phyloP scores from a whole-genome alignment of 1,284 basidiomycete genomes.

The Moesziomyces parantarcticus region DNA sequence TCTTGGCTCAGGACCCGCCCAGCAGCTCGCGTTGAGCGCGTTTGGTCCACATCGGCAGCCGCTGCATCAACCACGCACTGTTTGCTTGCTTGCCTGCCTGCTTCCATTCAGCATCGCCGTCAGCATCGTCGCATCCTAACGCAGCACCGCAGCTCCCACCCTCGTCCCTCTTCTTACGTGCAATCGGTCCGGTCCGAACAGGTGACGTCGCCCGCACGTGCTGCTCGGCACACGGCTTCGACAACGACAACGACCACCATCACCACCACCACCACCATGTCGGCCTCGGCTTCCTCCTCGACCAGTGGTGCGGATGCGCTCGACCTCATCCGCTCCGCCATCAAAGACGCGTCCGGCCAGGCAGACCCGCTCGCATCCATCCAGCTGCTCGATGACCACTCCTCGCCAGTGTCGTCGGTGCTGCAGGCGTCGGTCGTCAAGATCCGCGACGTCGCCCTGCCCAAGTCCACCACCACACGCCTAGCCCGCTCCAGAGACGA shows the following conservation, averaged over 20 bases:
- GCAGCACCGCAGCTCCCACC: too few relatives aligned
- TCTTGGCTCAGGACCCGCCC: too few relatives aligned
- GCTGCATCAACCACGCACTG: too few relatives aligned
- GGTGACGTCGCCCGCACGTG: too few relatives aligned
- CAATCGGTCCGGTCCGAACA: too few relatives aligned
- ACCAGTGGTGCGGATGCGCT: constrained; percentile 22
- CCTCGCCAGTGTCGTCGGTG: constrained; percentile 20
- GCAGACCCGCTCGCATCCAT: constrained; percentile 24
- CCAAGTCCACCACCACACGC: constrained; percentile 28
- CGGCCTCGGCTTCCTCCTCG: constrained; percentile 20
- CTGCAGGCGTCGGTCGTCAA: constrained; percentile 20
- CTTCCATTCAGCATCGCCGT: too few relatives aligned
- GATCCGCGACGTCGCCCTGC: constrained; percentile 19
- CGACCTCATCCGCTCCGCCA: constrained; percentile 40
- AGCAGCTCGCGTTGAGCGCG: too few relatives aligned
- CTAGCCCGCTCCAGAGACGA: constrained; percentile 45
- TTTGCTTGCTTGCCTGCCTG: too few relatives aligned
- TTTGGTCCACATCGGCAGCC: too few relatives aligned
- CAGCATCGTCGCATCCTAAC: too few relatives aligned
- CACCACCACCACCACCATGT: too few relatives aligned
- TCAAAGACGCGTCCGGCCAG: constrained; percentile 7
- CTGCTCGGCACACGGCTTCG: background rate
- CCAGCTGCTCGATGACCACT: constrained; percentile 26
- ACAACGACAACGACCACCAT: background rate
- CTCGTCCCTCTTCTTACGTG: too few relatives aligned